Evolutionary conservation across 2,329 filamentous ascomycete species (phyloP), one percentile per base, ranked within the genome.

Genomic region (Trichophyton mentagrophytes): DNA sequence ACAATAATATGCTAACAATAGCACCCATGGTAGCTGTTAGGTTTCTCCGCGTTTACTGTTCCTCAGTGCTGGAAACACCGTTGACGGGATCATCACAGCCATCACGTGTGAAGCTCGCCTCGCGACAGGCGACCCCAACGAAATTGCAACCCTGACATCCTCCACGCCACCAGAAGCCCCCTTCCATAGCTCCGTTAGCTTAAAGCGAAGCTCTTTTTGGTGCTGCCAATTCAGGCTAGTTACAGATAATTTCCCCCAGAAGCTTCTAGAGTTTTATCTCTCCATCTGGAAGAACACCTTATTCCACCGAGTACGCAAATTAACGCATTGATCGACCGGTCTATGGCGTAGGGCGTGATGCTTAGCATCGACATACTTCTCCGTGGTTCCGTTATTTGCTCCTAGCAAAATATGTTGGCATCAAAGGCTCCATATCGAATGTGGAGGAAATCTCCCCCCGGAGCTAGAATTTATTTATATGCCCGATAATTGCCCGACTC

Each of bases 31-130:
- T 3, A 33, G 51, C 9, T 55, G 51, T 36, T 33, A 17, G 51
- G 51, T 55, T 55, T 55, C 51, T 55, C 27, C 51, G 51, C 51
- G 51, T 55, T 55, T 38, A 55, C 51, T 53, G 49, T 53, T 53
- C 49, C 51, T 36, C 51, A 55, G 13, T 27, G 51, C 51, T 27
- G 51, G 51, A 13, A 33, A 55, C 30, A 17, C 27, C 51, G 51
- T 55, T 55, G 51, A 36, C 15, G 11, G 27, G 51, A 55, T 33
- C 27, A 15, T 55, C 22, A 51, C 8, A 9, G 13, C 40, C 40
- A 20, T 55, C 51, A 55, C 30, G 51, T 55, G 51, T 55, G 13
- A 36, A 55, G 25, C 33, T 53, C 15, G 51, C 51, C 51, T 15
- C 22, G 11, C 9, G 47, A 13, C 20, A 17, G 27, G 17, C 15